Evolutionary conservation across 257 asterid genomes (phyloP).

Genomic region (Anisodus acutangulus): DNA sequence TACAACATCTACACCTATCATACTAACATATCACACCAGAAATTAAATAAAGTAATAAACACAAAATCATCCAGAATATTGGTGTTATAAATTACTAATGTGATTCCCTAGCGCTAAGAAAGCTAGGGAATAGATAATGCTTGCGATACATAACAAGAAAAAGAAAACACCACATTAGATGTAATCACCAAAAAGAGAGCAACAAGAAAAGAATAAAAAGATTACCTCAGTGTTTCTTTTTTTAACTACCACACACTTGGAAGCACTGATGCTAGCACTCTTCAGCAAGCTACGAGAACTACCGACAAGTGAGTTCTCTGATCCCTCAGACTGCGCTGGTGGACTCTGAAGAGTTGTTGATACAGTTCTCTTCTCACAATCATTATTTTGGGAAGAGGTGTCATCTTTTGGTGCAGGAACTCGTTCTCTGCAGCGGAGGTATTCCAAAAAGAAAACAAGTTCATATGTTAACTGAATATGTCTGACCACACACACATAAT

Average conservation of each 20-base stretch:
- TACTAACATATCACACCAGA: background rate
- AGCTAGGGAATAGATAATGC: background rate
- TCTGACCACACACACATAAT: background rate
- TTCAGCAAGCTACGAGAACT: constrained; percentile 88
- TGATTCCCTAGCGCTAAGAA: background rate
- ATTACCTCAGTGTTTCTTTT: constrained; percentile 60
- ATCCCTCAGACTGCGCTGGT: constrained; percentile 41
- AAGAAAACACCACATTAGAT: background rate
- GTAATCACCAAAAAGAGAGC: background rate
- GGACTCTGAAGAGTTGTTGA: constrained; percentile 69
- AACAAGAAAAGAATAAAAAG: constrained; percentile 6
- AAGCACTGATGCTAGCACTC: constrained; percentile 92
- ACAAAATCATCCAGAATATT: background rate
- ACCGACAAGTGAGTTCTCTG: constrained; percentile 30
- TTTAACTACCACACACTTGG: constrained; percentile 77
- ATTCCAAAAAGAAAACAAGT: background rate
- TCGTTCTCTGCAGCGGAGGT: constrained; percentile 64
- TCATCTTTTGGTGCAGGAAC: constrained; percentile 80
- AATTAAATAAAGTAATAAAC: background rate
- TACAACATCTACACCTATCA: background rate
- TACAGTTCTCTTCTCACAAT: constrained; percentile 63
- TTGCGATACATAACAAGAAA: background rate
- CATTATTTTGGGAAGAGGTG: constrained; percentile 42
- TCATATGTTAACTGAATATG: background rate
- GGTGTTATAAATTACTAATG: background rate